Percentiles rank a stretch among this genome's conserved stretches.
Evolutionary conservation across 2,329 filamentous ascomycete genomes (phyloP).

Genomic region (Furcasterigmium sp.): DNA sequence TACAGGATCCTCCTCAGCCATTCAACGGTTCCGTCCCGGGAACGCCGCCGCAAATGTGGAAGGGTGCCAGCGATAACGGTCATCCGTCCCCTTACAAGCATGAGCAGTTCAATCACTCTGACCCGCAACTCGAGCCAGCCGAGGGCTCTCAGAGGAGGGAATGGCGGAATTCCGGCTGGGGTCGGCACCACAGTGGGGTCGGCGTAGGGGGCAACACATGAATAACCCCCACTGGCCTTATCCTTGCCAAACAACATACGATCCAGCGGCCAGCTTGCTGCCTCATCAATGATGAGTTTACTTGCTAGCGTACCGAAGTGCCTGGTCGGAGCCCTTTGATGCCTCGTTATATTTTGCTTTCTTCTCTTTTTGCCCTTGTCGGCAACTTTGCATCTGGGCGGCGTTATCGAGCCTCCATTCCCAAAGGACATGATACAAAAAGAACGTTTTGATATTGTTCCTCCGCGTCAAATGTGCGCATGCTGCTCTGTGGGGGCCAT

Average conservation of each 20-base stretch:
- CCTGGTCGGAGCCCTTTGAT: no score
- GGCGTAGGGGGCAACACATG: conserved; percentile 42
- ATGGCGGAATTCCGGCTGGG: conserved; percentile 54
- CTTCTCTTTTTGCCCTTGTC: no score
- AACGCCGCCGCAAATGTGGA: conserved; percentile 45
- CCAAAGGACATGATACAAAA: conserved; percentile 5
- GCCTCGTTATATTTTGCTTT: no score
- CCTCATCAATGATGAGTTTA: no score
- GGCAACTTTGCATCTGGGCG: conserved; percentile 32
- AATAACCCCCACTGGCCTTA: conserved; percentile 4
- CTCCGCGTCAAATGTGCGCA: no score
- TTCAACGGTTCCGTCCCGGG: conserved; percentile 33
- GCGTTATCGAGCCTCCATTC: conserved; percentile 21
- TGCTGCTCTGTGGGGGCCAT: no score
- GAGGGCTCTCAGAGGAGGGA: conserved; percentile 43
- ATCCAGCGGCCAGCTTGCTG: no score
- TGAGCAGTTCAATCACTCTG: conserved; percentile 37
- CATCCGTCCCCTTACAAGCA: conserved; percentile 37
- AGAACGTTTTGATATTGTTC: conserved; percentile 12
- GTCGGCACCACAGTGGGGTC: conserved; percentile 42
- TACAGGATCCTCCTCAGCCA: conserved; percentile 53
- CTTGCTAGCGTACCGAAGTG: no score
- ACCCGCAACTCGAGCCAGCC: conserved; percentile 31
- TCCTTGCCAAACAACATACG: no score
- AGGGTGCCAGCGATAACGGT: conserved; percentile 35